Conservation (phyloP, 768 basidiomycete species). For the Pulveroboletus sp. region DNA sequence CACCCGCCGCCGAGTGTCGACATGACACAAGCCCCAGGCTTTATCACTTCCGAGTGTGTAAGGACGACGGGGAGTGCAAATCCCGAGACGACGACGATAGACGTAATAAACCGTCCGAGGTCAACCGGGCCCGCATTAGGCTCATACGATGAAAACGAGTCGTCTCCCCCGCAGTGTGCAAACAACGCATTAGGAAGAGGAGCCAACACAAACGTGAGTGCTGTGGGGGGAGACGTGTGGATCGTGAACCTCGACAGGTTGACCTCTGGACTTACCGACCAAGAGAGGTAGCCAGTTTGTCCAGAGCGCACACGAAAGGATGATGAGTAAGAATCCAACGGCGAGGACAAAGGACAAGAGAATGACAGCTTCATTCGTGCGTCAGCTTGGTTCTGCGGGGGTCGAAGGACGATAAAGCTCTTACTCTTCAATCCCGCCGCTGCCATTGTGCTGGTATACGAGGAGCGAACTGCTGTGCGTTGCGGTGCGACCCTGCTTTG, state of each 20-base stretch:
- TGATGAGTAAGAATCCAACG: slow-evolving; percentile 95
- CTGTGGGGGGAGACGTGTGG: slow-evolving; percentile 36
- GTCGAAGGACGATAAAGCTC: slow-evolving; percentile 24
- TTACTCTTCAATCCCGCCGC: slow-evolving; percentile 68
- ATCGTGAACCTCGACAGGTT: not conserved
- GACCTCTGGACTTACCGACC: slow-evolving; percentile 64
- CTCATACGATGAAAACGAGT: slow-evolving; percentile 70
- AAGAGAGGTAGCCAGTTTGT: slow-evolving; percentile 95
- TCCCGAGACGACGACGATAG: slow-evolving; percentile 86
- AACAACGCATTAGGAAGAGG: slow-evolving; percentile 94
- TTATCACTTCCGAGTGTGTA: slow-evolving; percentile 86
- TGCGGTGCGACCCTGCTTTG: not conserved
- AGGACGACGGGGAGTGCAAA: slow-evolving; percentile 90
- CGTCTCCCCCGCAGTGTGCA: slow-evolving; percentile 87
- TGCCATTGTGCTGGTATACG: slow-evolving; percentile 39
- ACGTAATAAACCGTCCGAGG: slow-evolving; percentile 91
- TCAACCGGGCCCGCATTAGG: slow-evolving; percentile 70
- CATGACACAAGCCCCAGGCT: slow-evolving; percentile 84
- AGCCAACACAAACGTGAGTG: slow-evolving; percentile 90
- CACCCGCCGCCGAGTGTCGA: slow-evolving; percentile 90
- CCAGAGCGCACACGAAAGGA: slow-evolving; percentile 95
- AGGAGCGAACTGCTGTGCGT: slow-evolving; percentile 4
- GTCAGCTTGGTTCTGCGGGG: not conserved
- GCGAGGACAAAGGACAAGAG: slow-evolving; percentile 96
- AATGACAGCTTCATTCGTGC: slow-evolving; percentile 68